These are phyloP conservation scores for Wickerhamiella shivajii DNA, from an alignment of 805 yeast species.

Conservation along the genomic window DNA sequence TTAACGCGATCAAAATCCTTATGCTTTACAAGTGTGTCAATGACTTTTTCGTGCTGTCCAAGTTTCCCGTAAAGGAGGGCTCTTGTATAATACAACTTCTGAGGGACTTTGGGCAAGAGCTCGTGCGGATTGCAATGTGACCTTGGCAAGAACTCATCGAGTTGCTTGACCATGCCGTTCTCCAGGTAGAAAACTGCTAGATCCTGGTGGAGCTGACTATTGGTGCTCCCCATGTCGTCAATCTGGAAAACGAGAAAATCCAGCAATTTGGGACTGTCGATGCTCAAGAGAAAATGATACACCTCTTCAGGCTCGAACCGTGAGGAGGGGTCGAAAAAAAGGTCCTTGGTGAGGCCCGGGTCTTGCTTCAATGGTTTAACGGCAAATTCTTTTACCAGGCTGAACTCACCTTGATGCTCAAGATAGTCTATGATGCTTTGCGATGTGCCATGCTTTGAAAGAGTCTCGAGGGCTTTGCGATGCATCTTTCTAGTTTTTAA, in stretches of 20 bases:
- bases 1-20: not conserved
- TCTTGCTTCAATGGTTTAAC: not conserved
- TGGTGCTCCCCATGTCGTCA: not conserved
- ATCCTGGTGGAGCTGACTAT: conserved; percentile 12
- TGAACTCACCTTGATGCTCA: conserved; percentile 11
- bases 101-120: conserved; percentile 36
- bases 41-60: conserved; percentile 5
- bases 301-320: conserved; percentile 2
- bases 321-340: conserved; percentile 1
- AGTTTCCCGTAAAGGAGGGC: conserved; percentile 3
- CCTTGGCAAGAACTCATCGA: conserved; percentile 2
- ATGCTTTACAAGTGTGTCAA: not conserved
- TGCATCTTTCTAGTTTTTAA: conserved; percentile 51
- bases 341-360: conserved; percentile 1
- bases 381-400: conserved; percentile 2
- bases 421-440: conserved; percentile 18
- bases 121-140: conserved; percentile 26
- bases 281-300: conserved; percentile 1
- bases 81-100: not conserved
- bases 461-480: conserved; percentile 47
- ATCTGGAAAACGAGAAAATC: conserved; percentile 4
- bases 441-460: conserved; percentile 28
- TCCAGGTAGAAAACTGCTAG: conserved; percentile 15
- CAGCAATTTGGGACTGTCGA: conserved; percentile 3
- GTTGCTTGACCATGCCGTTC: conserved; percentile 3